Conservation (phyloP, 352 stramenopile genomes). For the Blastocystis sp. region DNA sequence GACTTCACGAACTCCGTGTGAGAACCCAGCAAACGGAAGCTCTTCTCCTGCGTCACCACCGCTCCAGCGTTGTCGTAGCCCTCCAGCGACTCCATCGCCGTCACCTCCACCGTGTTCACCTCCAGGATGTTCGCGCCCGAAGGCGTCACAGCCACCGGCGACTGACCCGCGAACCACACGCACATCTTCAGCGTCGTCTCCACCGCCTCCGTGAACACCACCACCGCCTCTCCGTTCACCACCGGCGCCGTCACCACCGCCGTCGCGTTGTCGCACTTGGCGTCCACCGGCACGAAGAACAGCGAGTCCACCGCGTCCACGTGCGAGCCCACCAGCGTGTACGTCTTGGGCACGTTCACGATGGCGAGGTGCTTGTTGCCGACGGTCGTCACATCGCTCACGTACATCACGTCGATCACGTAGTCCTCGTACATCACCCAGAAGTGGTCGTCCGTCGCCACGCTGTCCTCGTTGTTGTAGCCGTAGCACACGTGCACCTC, state of each 20-base stretch:
- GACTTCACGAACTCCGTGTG: constrained; percentile 47
- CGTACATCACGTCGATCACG: constrained; percentile 45
- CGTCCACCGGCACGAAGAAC: constrained; percentile 19
- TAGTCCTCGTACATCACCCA: constrained; percentile 67
- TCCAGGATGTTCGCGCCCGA: constrained; percentile 30
- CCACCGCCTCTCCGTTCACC: neutral
- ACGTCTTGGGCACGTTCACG: constrained; percentile 37
- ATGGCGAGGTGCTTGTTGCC: constrained; percentile 62
- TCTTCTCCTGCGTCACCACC: constrained; percentile 44
- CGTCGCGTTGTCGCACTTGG: neutral
- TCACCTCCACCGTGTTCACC: constrained; percentile 37
- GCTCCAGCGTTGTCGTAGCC: neutral
- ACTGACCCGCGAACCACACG: constrained; percentile 27
- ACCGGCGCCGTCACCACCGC: neutral
- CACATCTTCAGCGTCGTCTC: constrained; percentile 62
- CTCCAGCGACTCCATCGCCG: constrained; percentile 53
- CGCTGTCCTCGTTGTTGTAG: constrained; percentile 26
- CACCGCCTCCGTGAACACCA: constrained; percentile 23
- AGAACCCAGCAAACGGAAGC: constrained; percentile 52
- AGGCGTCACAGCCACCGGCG: constrained; percentile 24
- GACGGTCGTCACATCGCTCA: constrained; percentile 3
- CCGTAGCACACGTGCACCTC: constrained; percentile 57
- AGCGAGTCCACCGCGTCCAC: constrained; percentile 19
- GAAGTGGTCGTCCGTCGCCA: neutral
- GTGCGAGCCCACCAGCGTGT: constrained; percentile 23